phyloP scores from a whole-genome alignment of 2,329 filamentous ascomycete species.

The Neofusicoccum kwambonambiense region DNA sequence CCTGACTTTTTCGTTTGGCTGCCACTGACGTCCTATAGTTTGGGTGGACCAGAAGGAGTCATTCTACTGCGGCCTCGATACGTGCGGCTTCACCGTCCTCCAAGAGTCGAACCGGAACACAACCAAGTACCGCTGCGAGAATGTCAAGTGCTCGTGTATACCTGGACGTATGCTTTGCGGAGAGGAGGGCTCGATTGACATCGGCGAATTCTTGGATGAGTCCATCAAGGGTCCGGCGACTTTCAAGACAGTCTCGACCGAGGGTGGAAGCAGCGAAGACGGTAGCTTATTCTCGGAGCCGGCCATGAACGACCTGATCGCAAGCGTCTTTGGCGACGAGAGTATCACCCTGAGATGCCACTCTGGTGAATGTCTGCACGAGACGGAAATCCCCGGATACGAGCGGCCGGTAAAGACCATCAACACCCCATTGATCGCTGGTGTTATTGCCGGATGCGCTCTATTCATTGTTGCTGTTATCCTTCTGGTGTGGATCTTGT shows the following conservation, averaged over 20 bases:
- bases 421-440: slow-evolving; percentile 93
- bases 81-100: slow-evolving; percentile 71
- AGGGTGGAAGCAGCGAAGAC: slow-evolving; percentile 58
- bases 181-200: slow-evolving; percentile 84
- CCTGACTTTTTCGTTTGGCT: neutral
- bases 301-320: slow-evolving; percentile 87
- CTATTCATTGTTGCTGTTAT: slow-evolving; percentile 89
- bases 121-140: slow-evolving; percentile 80
- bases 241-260: slow-evolving; percentile 67
- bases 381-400: slow-evolving; percentile 91
- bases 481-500: slow-evolving; percentile 81
- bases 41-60: slow-evolving; percentile 95
- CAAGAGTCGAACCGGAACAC: slow-evolving; percentile 71
- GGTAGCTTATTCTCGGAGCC: slow-evolving; percentile 88
- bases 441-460: slow-evolving; percentile 81
- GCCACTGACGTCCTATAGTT: slow-evolving; percentile 54
- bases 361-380: slow-evolving; percentile 88
- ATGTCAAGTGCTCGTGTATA: slow-evolving; percentile 84
- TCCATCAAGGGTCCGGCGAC: slow-evolving; percentile 83
- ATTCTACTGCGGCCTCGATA: slow-evolving; percentile 89
- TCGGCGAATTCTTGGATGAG: slow-evolving; percentile 81
- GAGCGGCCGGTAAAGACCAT: slow-evolving; percentile 86
- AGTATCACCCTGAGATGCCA: slow-evolving; percentile 82
- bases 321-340: slow-evolving; percentile 82
- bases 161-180: slow-evolving; percentile 92